These are phyloP conservation scores for Fagus sylvatica DNA, from an alignment of 306 rosid species.

Conservation along the genomic window DNA sequence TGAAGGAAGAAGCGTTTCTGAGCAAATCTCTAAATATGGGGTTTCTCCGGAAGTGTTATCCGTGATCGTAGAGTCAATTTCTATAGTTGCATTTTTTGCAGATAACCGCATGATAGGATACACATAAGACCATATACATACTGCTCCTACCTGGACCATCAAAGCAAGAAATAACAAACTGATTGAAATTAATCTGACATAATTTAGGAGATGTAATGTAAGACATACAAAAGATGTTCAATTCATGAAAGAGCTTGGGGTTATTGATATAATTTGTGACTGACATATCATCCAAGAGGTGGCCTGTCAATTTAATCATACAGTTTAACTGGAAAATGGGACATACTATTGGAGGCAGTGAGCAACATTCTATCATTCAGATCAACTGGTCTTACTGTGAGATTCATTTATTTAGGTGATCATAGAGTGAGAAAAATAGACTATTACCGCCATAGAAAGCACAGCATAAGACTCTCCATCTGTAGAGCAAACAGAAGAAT, in stretches of 20 bases:
- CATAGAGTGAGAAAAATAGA: neutral
- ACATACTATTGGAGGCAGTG: neutral
- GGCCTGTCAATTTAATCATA: neutral
- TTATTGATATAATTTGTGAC: neutral
- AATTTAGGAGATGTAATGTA: neutral
- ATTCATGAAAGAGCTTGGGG: neutral
- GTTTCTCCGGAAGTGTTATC: slow-evolving; percentile 4
- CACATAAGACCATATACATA: slow-evolving; percentile 40
- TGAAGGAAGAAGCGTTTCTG: slow-evolving; percentile 1
- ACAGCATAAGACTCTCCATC: slow-evolving; percentile 5
- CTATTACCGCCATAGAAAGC: slow-evolving; percentile 14
- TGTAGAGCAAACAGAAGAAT: neutral
- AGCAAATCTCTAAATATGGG: slow-evolving; percentile 21
- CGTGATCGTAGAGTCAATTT: slow-evolving; percentile 7
- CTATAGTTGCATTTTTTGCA: slow-evolving; percentile 20
- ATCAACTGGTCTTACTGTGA: neutral
- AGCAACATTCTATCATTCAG: neutral
- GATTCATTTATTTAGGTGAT: neutral
- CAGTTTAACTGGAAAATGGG: neutral
- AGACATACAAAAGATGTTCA: neutral
- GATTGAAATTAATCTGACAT: slow-evolving; percentile 2
- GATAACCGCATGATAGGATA: slow-evolving; percentile 39
- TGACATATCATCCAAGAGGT: neutral
- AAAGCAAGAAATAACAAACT: slow-evolving; percentile 1
- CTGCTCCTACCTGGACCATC: slow-evolving; percentile 29